Percentiles rank a stretch among this genome's conserved stretches.
Conservation (phyloP, 257 asterid genomes). For the Solanum bulbocastanum region DNA sequence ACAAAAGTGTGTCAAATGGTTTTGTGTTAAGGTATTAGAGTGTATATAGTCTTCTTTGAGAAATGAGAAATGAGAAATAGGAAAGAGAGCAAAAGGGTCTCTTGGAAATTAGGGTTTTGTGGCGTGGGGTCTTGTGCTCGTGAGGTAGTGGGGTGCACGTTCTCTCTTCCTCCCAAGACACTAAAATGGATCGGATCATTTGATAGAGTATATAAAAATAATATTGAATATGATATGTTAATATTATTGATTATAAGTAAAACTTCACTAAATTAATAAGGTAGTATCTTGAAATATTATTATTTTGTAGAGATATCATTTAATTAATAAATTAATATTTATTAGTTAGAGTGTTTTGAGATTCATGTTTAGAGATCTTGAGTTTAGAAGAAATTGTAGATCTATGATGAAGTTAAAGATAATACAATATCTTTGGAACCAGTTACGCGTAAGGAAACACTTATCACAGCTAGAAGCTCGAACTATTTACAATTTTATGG, state of each 20-base stretch:
- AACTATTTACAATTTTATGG: too few species aligned
- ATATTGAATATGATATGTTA: neutral
- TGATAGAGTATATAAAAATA: neutral
- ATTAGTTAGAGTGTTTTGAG: too few species aligned
- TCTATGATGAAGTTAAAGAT: too few species aligned
- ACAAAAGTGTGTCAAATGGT: neutral
- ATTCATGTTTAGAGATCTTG: too few species aligned
- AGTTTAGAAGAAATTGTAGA: too few species aligned
- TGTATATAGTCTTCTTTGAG: conserved; percentile 4
- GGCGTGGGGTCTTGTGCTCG: conserved; percentile 19
- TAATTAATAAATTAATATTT: too few species aligned
- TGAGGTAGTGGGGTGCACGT: conserved; percentile 34
- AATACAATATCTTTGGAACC: too few species aligned
- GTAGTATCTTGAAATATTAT: too few species aligned
- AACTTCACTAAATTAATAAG: too few species aligned
- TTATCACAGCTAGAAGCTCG: too few species aligned
- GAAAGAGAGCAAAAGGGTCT: neutral
- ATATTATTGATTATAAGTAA: neutral
- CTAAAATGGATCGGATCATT: neutral
- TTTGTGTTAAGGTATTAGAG: neutral
- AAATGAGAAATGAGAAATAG: conserved; percentile 21
- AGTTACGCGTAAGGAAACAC: too few species aligned
- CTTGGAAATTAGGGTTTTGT: conserved; percentile 39
- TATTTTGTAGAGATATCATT: too few species aligned
- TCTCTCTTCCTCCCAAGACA: neutral